Evolutionary conservation across 495 filamentous ascomycete genomes (phyloP).

Genomic region (Cetradonia linearis): DNA sequence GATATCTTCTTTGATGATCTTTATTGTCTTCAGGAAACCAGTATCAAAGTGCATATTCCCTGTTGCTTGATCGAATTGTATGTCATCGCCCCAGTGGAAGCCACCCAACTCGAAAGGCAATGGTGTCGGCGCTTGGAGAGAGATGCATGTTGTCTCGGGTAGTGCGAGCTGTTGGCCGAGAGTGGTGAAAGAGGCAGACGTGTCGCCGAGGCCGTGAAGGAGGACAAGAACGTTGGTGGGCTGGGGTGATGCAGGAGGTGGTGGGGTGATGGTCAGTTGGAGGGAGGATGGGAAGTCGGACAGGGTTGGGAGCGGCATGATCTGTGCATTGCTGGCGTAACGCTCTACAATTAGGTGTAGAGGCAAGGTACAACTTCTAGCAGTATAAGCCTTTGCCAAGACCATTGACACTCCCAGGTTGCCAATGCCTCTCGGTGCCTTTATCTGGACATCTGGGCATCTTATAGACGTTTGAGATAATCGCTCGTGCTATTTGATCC

Average conservation of each 20-base stretch:
- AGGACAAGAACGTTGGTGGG: constrained; percentile 65
- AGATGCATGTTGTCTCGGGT: constrained; percentile 68
- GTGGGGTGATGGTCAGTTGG: constrained; percentile 37
- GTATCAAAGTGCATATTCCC: constrained; percentile 69
- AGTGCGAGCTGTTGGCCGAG: constrained; percentile 66
- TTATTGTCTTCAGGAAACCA: constrained; percentile 51
- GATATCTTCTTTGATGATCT: constrained; percentile 44
- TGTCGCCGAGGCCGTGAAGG: constrained; percentile 85
- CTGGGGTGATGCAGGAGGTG: constrained; percentile 29
- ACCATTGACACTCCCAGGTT: background rate
- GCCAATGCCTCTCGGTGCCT: background rate
- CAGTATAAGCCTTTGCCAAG: background rate
- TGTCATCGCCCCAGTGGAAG: constrained; percentile 91
- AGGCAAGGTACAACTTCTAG: constrained; percentile 11
- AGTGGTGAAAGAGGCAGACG: constrained; percentile 53
- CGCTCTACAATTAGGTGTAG: constrained; percentile 2
- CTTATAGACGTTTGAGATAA: background rate
- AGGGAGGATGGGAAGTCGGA: constrained; percentile 45
- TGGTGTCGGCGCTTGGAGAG: constrained; percentile 61
- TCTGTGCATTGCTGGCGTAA: background rate
- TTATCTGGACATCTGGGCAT: background rate
- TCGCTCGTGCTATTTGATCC: background rate
- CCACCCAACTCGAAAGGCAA: constrained; percentile 66
- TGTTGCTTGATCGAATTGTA: constrained; percentile 50
- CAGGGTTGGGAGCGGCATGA: constrained; percentile 24